Evolutionary conservation across 1,284 basidiomycete genomes (phyloP), one percentile per base, ranked within the genome.

Genomic region (Pseudozyma sp.): DNA sequence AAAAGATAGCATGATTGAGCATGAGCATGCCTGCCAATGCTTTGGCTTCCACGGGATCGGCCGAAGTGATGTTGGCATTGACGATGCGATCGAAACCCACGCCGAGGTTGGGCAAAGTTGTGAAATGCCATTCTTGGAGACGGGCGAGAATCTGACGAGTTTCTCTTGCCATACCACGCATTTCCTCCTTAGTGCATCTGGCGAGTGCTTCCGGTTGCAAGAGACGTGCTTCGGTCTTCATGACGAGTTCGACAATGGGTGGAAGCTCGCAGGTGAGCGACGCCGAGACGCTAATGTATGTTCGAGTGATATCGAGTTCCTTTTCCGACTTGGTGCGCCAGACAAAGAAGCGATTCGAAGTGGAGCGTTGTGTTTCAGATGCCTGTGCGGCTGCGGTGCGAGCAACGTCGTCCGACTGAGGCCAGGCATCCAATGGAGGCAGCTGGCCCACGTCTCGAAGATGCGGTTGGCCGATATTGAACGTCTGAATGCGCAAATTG

Each of bases 181-280:
- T 60, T 36, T 66, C 63, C 19, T 71, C 59, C 52, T 66, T 71
- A 8, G 69, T 62, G 36, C 59, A 61, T 19, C 31, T 53, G 8
- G 35, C 47, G 14, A 66, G 59, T 10, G 55, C 35, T 45, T 66
- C 69, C 2, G 63, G 62, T 12, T 63, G 51, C 34, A 71, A 31
- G 8, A 71, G 42, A 3, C 38, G 36, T 0, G 63, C 39, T 43
- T 66, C 63, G 43, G 63, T 62, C 35, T 52, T 53, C 43, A 31
- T 58, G 13, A 58, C 56, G 1, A 71, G 47, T 3, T 62, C 45
- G 34, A 66, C 56, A n/a, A 71, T 18, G 1, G 59, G 16, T 1
- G 69, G 63, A 2, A 66, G 47, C 39, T 62, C 63, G 52, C 49
- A 44, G 14, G 45, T 45, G 31, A 62, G n/a, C 10, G 59, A 55